Evolutionary conservation across 352 stramenopile species (phyloP), one percentile per base, ranked within the genome.

Genomic region (Pythium plurisporium): DNA sequence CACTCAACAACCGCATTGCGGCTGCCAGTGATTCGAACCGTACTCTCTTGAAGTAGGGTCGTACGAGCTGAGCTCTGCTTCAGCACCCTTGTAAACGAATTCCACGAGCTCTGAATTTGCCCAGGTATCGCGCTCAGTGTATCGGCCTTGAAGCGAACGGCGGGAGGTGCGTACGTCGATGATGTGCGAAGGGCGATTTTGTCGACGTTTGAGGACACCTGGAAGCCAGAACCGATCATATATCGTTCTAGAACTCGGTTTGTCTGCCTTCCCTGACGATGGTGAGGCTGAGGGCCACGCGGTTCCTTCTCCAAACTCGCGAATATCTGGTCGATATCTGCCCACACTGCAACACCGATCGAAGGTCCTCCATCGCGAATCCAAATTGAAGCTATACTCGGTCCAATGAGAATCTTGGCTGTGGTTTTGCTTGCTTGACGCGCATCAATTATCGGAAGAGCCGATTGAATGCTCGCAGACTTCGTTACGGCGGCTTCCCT

Each of bases 121-220:
- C 64, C 68, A 11, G 70, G 56, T 1, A 73, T 59, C 17, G 70
- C 60, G 3, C 73, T 72, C 10, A 74, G 48, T 15, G 58, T 68
- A 22, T 64, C 66, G 4, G 55, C 72, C 45, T 67, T 67, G 59
- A 82, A 79, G n/a, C 69, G 37, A 22, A 87, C 73, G 20, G 48
- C 40, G 25, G 88, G 50, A 6, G 76, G 43, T 19, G 66, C 62
- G 34, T 76, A 67, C 0, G 70, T 41, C 17, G 67, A 50, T 11
- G 77, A 87, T 0, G 69, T 80, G n/a, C 80, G 74, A 12, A 83
- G 44, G 8, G 55, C 59, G 47, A 91, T 57, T 33, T 80, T 82
- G 51, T 91, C 81, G 6, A 82, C 17, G 54, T 75, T 89, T n/a
- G 83, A n/a, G 64, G 86, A 76, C 50, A 86, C 67, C 45, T 84